Conservation (phyloP, 768 basidiomycete species). For the Cubamyces lactineus region DNA sequence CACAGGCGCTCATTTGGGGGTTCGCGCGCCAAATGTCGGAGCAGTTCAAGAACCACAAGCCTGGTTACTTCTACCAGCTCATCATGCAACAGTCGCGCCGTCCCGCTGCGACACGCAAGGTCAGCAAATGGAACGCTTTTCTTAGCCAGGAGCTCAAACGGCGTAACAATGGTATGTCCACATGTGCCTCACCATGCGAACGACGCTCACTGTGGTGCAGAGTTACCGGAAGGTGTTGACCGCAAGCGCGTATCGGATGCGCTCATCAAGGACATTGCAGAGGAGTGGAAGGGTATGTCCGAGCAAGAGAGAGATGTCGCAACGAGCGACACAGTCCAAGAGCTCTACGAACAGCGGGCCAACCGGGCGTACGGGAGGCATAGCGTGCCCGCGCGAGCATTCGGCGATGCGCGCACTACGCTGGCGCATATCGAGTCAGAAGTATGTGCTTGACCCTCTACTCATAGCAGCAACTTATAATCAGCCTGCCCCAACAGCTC, state of each 20-base stretch:
- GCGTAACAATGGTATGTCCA: slow-evolving; percentile 3
- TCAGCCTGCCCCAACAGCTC: neutral
- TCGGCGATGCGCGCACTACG: slow-evolving; percentile 3
- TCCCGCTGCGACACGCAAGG: neutral
- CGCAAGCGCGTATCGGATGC: slow-evolving; percentile 1
- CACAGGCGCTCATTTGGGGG: neutral
- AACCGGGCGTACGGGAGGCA: neutral
- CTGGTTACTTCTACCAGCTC: neutral
- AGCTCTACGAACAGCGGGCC: slow-evolving; percentile 5
- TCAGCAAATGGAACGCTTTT: slow-evolving; percentile 10
- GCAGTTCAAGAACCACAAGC: slow-evolving; percentile 1
- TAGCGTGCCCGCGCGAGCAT: slow-evolving; percentile 3
- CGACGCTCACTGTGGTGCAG: neutral
- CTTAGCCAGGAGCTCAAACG: slow-evolving; percentile 1
- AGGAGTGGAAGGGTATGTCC: neutral
- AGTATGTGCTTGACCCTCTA: neutral
- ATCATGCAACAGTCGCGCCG: slow-evolving; percentile 5
- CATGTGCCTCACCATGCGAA: neutral
- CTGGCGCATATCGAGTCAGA: neutral
- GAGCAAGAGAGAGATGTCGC: neutral
- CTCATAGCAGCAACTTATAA: neutral
- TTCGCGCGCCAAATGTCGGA: neutral
- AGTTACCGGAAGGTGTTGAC: neutral
- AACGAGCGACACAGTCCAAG: slow-evolving; percentile 2
- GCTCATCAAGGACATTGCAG: neutral